These are phyloP conservation scores for Cystobasidium ongulense DNA, from an alignment of 768 basidiomycete species.

Conservation along the genomic window DNA sequence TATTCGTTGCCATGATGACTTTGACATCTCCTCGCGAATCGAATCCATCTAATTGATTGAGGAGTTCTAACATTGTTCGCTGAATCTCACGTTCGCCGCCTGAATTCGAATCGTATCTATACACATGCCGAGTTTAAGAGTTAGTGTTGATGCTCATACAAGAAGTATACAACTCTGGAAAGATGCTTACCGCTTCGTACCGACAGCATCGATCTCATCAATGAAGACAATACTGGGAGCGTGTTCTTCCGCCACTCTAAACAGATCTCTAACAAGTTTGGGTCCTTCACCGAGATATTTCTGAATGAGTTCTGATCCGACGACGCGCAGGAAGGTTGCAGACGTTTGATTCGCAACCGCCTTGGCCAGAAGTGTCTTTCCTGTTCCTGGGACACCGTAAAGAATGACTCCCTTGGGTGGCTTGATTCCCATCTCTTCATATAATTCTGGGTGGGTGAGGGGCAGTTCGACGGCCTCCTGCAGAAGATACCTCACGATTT, in stretches of 20 bases:
- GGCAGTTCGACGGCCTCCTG: constrained; percentile 95
- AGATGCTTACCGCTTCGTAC: constrained; percentile 75
- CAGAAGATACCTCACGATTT: too few relatives aligned
- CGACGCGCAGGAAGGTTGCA: constrained; percentile 92
- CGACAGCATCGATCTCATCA: constrained; percentile 97
- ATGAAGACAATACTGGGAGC: constrained; percentile 99
- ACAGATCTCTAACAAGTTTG: constrained; percentile 92
- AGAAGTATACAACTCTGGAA: background rate
- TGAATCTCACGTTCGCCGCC: constrained; percentile 99
- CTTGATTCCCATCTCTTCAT: constrained; percentile 99
- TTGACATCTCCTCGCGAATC: constrained; percentile 99
- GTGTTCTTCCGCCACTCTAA: constrained; percentile 93
- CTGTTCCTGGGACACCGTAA: constrained; percentile 96
- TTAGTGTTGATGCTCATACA: background rate
- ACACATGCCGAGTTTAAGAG: background rate
- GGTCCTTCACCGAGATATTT: constrained; percentile 99
- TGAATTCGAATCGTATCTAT: constrained; percentile 92
- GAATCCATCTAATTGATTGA: constrained; percentile 99
- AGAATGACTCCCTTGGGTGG: constrained; percentile 99
- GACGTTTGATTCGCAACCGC: constrained; percentile 98
- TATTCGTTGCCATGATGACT: constrained; percentile 99
- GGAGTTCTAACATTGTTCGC: constrained; percentile 94
- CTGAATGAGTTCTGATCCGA: constrained; percentile 96
- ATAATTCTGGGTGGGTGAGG: constrained; percentile 91
- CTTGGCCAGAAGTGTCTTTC: constrained; percentile 94